Percentiles rank a stretch among this genome's conserved stretches.
Conservation (phyloP, 2,329 filamentous ascomycete genomes). For the Sphaerulina vaccinii region DNA sequence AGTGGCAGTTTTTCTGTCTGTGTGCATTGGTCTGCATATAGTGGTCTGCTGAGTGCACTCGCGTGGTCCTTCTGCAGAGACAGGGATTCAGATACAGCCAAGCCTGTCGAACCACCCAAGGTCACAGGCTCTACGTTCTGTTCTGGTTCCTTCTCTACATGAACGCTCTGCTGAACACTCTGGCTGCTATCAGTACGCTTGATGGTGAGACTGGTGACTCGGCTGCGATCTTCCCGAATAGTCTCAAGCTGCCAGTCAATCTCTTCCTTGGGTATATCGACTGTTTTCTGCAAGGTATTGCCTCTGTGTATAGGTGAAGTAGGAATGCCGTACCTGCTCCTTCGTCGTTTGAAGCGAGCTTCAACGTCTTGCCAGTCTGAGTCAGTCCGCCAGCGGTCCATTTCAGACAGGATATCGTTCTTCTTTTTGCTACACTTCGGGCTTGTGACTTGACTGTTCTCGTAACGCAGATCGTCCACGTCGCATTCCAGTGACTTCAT, state of each 20-base stretch:
- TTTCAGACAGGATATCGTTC: conserved; percentile 31
- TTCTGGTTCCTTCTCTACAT: conserved; percentile 8
- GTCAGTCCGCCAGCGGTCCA: conserved; percentile 37
- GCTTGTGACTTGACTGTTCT: conserved; percentile 18
- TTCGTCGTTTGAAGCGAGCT: conserved; percentile 32
- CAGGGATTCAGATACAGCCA: neutral
- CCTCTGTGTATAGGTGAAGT: conserved; percentile 18
- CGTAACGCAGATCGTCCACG: conserved; percentile 26
- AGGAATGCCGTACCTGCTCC: conserved; percentile 33
- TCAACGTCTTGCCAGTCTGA: conserved; percentile 39
- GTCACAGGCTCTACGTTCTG: conserved; percentile 13
- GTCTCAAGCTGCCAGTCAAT: conserved; percentile 32
- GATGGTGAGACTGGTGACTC: conserved; percentile 32
- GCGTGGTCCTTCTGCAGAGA: neutral
- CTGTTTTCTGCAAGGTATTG: conserved; percentile 7
- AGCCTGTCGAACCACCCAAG: conserved; percentile 18
- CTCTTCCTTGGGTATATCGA: conserved; percentile 18
- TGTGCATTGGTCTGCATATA: conserved; percentile 13
- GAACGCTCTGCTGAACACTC: conserved; percentile 1
- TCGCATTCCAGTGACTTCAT: conserved; percentile 40
- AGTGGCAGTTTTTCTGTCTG: conserved; percentile 15
- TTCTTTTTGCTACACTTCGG: conserved; percentile 17
- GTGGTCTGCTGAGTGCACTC: neutral
- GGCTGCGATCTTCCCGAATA: conserved; percentile 27
- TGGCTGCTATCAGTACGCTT: conserved; percentile 23